Evolutionary conservation across 2,329 filamentous ascomycete genomes (phyloP).

Genomic region (Colletotrichum sp.): DNA sequence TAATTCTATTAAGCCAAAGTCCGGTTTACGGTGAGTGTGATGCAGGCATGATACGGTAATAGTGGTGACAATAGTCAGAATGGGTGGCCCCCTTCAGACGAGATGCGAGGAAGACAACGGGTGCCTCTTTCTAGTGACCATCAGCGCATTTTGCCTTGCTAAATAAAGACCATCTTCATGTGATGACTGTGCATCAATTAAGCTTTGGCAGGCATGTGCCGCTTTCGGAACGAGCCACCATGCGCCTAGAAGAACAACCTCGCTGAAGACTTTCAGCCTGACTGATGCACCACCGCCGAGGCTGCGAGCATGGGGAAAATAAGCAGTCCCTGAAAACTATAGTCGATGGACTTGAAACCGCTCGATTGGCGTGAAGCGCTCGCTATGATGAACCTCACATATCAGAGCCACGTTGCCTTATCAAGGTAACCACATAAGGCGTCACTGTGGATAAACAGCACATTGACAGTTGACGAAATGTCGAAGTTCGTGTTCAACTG

Average conservation of each 20-base stretch:
- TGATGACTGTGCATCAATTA: background rate
- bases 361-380: background rate
- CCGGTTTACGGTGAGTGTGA: background rate
- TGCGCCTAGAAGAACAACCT: background rate
- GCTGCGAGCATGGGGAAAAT: background rate
- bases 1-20: background rate
- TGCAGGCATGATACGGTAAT: background rate
- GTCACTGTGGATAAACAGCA: background rate
- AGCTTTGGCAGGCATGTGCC: background rate
- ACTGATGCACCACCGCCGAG: background rate
- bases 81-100: background rate
- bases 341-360: background rate
- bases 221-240: background rate
- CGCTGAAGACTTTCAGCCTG: background rate
- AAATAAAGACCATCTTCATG: background rate
- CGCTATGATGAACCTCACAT: background rate
- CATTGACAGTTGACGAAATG: background rate
- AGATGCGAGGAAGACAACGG: background rate
- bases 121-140: background rate
- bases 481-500: background rate
- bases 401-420: background rate
- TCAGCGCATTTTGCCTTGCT: background rate
- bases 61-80: background rate
- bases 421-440: background rate
- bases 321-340: background rate